Evolutionary conservation across 208 protist genomes (phyloP).

Genomic region (Trypanosoma conorhini): DNA sequence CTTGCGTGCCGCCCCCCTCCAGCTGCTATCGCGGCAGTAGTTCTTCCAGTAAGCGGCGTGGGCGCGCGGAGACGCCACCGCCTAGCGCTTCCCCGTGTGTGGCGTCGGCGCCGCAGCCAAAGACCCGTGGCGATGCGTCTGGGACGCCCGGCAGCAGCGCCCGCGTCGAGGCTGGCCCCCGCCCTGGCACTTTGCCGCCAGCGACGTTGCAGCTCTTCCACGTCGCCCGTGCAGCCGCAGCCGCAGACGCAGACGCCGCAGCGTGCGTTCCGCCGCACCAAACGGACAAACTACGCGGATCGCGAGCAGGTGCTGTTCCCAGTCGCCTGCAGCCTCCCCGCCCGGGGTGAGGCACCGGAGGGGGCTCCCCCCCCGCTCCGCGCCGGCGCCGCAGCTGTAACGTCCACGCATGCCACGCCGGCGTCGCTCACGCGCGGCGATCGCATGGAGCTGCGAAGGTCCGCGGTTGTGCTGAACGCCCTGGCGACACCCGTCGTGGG

Average conservation of each 20-base stretch:
- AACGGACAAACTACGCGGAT: slow-evolving; percentile 32
- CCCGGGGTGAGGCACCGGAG: background rate
- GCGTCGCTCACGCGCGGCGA: slow-evolving; percentile 5
- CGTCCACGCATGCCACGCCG: background rate
- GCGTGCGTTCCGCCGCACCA: slow-evolving; percentile 12
- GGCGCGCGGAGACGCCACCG: background rate
- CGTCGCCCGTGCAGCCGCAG: background rate
- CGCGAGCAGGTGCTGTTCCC: slow-evolving; percentile 19
- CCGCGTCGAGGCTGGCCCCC: too few relatives aligned
- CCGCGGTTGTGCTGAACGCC: background rate
- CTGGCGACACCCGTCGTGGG: slow-evolving; percentile 25
- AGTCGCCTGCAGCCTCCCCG: background rate
- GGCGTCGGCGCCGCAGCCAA: background rate
- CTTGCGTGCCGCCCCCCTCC: background rate
- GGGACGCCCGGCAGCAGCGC: background rate
- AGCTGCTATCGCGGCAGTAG: background rate
- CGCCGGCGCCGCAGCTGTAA: background rate
- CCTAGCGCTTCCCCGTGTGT: background rate
- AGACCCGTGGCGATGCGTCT: background rate
- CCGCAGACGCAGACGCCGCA: background rate
- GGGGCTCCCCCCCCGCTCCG: background rate
- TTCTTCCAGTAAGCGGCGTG: background rate
- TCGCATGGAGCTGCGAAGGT: slow-evolving; percentile 6
- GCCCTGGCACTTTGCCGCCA: background rate
- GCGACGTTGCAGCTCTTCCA: background rate